These are phyloP conservation scores for Ricinus communis DNA, from an alignment of 345 rosid species.

Conservation along the genomic window DNA sequence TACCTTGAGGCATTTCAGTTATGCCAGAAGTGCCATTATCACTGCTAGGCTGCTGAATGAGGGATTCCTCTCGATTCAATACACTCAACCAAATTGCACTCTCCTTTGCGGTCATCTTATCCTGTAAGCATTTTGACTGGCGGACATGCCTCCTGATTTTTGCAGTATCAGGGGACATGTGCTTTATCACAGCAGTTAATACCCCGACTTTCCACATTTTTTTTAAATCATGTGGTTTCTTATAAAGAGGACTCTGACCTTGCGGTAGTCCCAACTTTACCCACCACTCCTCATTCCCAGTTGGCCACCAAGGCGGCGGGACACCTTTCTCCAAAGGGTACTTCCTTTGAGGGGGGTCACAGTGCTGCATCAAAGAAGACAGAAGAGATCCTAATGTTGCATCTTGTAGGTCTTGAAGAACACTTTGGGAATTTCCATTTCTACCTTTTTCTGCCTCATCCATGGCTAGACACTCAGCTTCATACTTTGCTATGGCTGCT, in stretches of 20 bases:
- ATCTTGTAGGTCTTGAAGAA: slow-evolving; percentile 92
- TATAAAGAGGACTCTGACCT: slow-evolving; percentile 80
- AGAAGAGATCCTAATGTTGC: slow-evolving; percentile 94
- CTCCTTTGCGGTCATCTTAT: slow-evolving; percentile 99
- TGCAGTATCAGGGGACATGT: slow-evolving; percentile 93
- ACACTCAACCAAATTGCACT: slow-evolving; percentile 98
- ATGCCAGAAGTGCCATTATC: slow-evolving; percentile 83
- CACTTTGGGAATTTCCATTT: slow-evolving; percentile 57
- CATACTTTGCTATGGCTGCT: slow-evolving; percentile 79
- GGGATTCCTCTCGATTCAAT: slow-evolving; percentile 78
- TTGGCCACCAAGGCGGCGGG: slow-evolving; percentile 99
- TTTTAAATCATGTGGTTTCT: slow-evolving; percentile 95
- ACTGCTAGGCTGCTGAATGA: slow-evolving; percentile 72
- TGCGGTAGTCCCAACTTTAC: slow-evolving; percentile 54
- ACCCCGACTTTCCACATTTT: slow-evolving; percentile 99
- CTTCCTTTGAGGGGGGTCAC: slow-evolving; percentile 97
- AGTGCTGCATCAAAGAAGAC: slow-evolving; percentile 98
- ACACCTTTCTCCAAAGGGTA: slow-evolving; percentile 83
- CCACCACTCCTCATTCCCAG: slow-evolving; percentile 97
- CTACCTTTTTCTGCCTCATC: slow-evolving; percentile 54
- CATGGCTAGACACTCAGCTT: slow-evolving; percentile 71
- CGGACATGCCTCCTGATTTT: slow-evolving; percentile 93
- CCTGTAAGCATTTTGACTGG: slow-evolving; percentile 96
- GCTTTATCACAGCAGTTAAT: slow-evolving; percentile 91
- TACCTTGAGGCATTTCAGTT: slow-evolving; percentile 58